Conservation (phyloP, 2,329 filamentous ascomycete genomes). For the Paraphoma sp. region DNA sequence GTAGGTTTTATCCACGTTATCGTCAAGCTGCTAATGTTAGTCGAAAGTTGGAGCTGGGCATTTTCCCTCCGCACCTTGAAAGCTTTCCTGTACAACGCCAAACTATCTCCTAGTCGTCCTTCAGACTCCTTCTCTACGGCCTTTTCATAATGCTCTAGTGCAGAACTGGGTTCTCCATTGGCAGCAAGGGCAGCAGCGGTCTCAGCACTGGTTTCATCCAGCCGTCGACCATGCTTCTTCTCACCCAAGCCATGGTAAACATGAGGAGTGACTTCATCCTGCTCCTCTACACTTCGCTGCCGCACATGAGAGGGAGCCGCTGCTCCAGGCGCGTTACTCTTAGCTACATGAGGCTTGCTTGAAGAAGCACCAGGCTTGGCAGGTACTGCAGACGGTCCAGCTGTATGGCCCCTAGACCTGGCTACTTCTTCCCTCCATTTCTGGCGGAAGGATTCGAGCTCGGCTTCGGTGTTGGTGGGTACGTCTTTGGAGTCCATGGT, state of each 20-base stretch:
- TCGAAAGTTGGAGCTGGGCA: not conserved
- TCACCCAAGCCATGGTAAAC: constrained; percentile 55
- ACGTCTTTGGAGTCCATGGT: constrained; percentile 26
- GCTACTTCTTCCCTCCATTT: constrained; percentile 86
- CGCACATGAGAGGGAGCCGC: constrained; percentile 31
- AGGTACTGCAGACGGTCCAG: constrained; percentile 19
- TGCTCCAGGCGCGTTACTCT: constrained; percentile 32
- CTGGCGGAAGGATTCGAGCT: constrained; percentile 84
- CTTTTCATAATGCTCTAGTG: constrained; percentile 89
- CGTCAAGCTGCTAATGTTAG: constrained; percentile 70
- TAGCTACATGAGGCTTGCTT: constrained; percentile 29
- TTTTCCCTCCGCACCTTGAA: constrained; percentile 70
- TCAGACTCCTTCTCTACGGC: constrained; percentile 87
- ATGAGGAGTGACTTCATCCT: constrained; percentile 51
- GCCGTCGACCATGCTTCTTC: constrained; percentile 52
- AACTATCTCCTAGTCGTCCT: constrained; percentile 86
- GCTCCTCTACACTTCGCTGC: constrained; percentile 39
- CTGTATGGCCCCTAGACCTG: constrained; percentile 49
- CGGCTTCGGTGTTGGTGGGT: constrained; percentile 57
- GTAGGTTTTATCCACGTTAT: constrained; percentile 82
- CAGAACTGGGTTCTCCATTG: constrained; percentile 68
- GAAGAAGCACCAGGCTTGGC: constrained; percentile 21
- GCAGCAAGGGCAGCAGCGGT: constrained; percentile 34
- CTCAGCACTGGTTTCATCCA: constrained; percentile 51
- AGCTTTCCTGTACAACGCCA: constrained; percentile 86